Base-by-base conservation (phyloP, 192 early-diverging fungal species). In the Coemansia sp. region DNA sequence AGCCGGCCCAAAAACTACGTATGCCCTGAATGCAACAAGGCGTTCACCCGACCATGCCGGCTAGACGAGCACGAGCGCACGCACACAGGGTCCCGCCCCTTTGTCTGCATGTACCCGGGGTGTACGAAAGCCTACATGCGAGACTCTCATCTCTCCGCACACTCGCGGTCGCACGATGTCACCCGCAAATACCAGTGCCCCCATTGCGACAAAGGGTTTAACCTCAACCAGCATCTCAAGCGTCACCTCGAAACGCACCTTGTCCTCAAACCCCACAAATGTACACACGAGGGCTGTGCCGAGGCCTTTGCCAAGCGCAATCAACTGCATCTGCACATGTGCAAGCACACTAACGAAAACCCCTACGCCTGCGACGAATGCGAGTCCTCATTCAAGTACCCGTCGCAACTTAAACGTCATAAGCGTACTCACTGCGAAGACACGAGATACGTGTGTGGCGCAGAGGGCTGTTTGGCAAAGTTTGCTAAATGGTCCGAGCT, bases 61-160 rank as follows among this genome's bases (percentile, higher is more conserved):
- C 84, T 85, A 47, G 79, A 66, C 31, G 82, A 85, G 61, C 93
- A 94, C 78, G 69, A 86, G 31, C 82, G 89, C 38, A 90, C 89
- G 0, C 93, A 94, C 65, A 92, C 91, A 34, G 92, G 92, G 18
- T 89, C 87, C 63, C 83, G 91, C 22, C 93, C 92, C 8, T 94
- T 88, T 79, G 85, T 80, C 2, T 93, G 92, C 67, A 72, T 77
- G n/a, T 84, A 86, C 65, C 79, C 84, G 6, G 89, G 88, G 3
- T 95, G 94, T 72, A 87, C 77, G 18, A 94, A 94, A 69, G 80
- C 88, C 2, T 95, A 94, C 70, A 91, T 83, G 73, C 70, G 76
- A n/a, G 72, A 77, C 31, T 62, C 67, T 3, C 77, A 82, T 49
- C 71, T 83, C 4, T 34, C 66, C 8, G 69, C 65, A 18, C 80